phyloP scores from a whole-genome alignment of 768 basidiomycete genomes.

The Candolleomyces efflorescens region DNA sequence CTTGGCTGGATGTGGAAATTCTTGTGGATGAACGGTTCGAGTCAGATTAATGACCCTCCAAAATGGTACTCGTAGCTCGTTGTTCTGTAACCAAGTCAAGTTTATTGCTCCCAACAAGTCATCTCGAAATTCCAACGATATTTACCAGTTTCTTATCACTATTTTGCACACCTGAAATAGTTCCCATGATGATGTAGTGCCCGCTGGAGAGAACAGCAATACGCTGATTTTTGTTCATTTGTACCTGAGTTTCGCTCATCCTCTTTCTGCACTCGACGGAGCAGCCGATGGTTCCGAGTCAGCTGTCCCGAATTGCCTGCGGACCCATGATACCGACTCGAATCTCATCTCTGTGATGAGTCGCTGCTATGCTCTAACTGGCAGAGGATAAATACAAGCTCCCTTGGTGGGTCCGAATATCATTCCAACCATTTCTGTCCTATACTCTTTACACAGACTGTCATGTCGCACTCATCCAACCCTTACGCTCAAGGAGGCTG shows the following conservation, averaged over 20 bases:
- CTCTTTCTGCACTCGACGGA: neutral
- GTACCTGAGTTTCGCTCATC: neutral
- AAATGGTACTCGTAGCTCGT: neutral
- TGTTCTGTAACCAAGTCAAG: neutral
- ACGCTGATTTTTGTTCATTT: conserved; percentile 1
- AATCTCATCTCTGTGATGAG: neutral
- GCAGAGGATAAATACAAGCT: neutral
- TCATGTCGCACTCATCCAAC: conserved; percentile 9
- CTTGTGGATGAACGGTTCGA: neutral
- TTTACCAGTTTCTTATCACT: neutral
- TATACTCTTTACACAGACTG: neutral
- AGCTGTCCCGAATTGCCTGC: neutral
- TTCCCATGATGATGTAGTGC: neutral
- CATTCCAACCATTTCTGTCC: neutral
- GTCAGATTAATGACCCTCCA: neutral
- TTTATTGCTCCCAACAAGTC: neutral
- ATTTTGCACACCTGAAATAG: neutral
- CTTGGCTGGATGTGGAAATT: neutral
- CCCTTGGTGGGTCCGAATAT: neutral
- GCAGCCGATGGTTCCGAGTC: conserved; percentile 3
- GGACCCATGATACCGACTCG: neutral
- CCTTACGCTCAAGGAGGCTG: conserved; percentile 19
- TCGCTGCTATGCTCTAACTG: neutral
- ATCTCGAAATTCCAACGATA: neutral
- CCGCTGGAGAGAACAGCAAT: neutral